A percentile compares a stretch with the other conserved stretches of the same genome.
These are phyloP conservation scores for Fusarium tuaranense DNA, from an alignment of 2,329 filamentous ascomycete species.

Conservation along the genomic window DNA sequence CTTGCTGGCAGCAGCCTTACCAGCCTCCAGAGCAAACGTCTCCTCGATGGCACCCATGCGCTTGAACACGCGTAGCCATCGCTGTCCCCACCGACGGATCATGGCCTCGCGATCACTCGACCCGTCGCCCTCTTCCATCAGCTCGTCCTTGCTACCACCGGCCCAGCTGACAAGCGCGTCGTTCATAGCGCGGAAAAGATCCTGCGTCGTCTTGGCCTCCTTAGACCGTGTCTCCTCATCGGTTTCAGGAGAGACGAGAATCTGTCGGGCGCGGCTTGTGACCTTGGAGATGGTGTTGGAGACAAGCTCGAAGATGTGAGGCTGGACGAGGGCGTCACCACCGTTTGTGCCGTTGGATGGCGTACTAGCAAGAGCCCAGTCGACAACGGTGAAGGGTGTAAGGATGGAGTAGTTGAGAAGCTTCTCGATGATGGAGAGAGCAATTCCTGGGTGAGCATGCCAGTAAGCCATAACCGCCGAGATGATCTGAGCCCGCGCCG, in stretches of 20 bases:
- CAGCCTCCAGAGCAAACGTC: slow-evolving; percentile 62
- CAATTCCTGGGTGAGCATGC: slow-evolving; percentile 91
- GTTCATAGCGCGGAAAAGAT: slow-evolving; percentile 84
- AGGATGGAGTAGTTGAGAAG: slow-evolving; percentile 97
- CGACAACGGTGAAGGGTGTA: slow-evolving; percentile 84
- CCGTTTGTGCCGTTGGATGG: slow-evolving; percentile 64
- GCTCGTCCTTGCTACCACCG: slow-evolving; percentile 77
- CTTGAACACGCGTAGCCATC: slow-evolving; percentile 88
- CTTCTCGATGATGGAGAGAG: slow-evolving; percentile 94
- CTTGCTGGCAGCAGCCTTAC: slow-evolving; percentile 28
- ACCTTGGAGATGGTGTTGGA: slow-evolving; percentile 91
- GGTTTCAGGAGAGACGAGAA: slow-evolving; percentile 72
- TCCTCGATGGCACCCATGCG: slow-evolving; percentile 89
- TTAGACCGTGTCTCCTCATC: slow-evolving; percentile 74
- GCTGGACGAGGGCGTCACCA: slow-evolving; percentile 76
- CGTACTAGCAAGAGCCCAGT: slow-evolving; percentile 81
- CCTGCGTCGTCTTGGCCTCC: slow-evolving; percentile 80
- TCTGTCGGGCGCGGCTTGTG: slow-evolving; percentile 84
- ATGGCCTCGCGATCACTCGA: slow-evolving; percentile 70
- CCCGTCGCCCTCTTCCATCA: slow-evolving; percentile 76
- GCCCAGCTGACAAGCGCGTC: slow-evolving; percentile 81
- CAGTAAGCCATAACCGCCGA: slow-evolving; percentile 92
- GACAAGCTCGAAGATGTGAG: slow-evolving; percentile 90
- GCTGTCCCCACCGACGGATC: slow-evolving; percentile 82
- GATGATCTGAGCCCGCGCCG: slow-evolving; percentile 88